phyloP scores from a whole-genome alignment of 768 basidiomycete genomes.

The Termitomyces eurrhizus region DNA sequence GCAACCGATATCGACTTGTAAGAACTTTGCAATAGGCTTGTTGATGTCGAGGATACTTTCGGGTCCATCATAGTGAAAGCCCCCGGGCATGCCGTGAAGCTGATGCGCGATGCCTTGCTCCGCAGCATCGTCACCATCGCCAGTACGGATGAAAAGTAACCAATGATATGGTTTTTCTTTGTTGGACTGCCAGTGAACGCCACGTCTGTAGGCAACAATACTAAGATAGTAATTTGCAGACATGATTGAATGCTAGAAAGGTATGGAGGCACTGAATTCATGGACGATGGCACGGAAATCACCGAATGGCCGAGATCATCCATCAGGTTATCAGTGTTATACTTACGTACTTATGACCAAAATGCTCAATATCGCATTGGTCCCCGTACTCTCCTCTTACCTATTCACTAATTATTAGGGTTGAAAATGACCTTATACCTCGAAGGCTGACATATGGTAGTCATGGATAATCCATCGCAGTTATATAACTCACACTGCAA shows the following conservation, averaged over 20 bases:
- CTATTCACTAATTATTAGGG: no score
- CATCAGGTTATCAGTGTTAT: background rate
- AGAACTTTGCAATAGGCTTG: background rate
- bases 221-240: background rate
- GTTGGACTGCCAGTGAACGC: constrained; percentile 3
- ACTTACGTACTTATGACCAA: no score
- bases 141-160: constrained; percentile 1
- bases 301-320: background rate
- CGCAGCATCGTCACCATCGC: background rate
- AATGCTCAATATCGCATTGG: no score
- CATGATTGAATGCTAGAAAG: no score
- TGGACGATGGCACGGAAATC: background rate
- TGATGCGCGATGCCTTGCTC: background rate
- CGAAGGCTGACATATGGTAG: no score
- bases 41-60: background rate
- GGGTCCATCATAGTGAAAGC: background rate
- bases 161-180: constrained; percentile 7
- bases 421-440: no score
- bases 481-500: no score
- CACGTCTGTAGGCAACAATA: constrained; percentile 1
- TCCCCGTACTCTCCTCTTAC: no score
- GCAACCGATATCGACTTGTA: background rate
- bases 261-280: background rate
- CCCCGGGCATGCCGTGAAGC: background rate
- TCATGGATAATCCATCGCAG: no score